A percentile compares a stretch with the other conserved stretches of the same genome.
phyloP scores from a whole-genome alignment of 179 eudicot species.

The Vitellaria paradoxa region DNA sequence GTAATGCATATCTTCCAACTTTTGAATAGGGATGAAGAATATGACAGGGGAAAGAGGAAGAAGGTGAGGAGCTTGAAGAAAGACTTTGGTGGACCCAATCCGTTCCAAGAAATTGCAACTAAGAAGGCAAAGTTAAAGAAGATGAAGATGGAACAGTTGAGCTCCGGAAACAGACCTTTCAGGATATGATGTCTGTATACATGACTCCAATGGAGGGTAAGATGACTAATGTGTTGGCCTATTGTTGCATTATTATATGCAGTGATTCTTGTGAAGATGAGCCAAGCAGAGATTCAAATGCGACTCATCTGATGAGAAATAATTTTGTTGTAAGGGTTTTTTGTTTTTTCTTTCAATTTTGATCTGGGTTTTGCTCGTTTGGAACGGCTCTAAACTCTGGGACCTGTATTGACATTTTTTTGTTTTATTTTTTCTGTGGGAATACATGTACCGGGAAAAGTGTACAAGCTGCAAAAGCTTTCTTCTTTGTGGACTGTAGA shows the following conservation, averaged over 20 bases:
- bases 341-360: background rate
- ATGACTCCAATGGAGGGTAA: background rate
- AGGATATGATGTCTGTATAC: slow-evolving; percentile 36
- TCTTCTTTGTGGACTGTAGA: too few species aligned
- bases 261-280: background rate
- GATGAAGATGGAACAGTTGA: slow-evolving; percentile 27
- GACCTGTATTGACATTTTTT: background rate
- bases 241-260: background rate
- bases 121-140: slow-evolving; percentile 41
- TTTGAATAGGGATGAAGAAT: slow-evolving; percentile 68
- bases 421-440: background rate
- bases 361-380: background rate
- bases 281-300: background rate
- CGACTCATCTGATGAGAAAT: background rate
- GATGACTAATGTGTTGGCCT: background rate
- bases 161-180: slow-evolving; percentile 42
- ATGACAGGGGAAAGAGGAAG: slow-evolving; percentile 33
- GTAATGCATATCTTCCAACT: slow-evolving; percentile 3
- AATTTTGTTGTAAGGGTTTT: slow-evolving; percentile 3
- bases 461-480: too few species aligned
- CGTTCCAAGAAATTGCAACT: slow-evolving; percentile 69
- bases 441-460: background rate
- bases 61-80: slow-evolving; percentile 44
- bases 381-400: too few species aligned
- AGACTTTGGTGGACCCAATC: slow-evolving; percentile 66